Base-by-base conservation (phyloP, 2,329 filamentous ascomycete species). In the Orbilia ellipsospora region DNA sequence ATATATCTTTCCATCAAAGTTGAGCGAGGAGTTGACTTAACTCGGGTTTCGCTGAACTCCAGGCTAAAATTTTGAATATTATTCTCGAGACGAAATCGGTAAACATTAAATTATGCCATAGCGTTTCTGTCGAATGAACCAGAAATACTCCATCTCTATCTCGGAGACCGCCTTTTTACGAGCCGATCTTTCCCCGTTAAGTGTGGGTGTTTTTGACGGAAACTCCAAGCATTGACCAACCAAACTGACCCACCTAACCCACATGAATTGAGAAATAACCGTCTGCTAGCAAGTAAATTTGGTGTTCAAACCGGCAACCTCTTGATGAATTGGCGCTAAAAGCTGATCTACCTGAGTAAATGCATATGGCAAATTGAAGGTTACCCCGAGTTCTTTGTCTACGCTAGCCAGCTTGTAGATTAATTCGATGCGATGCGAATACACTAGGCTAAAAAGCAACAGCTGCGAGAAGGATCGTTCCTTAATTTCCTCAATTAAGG, bases 401-500 rank as follows among this genome's bases (percentile, higher is more conserved):
- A 42, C 40, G 31, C 31, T 36, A 36, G 31, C 31, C 31, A 36
- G 31, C 15, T n/a, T 28, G 23, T 61, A 68, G 13, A 54, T 55
- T 28, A 45, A n/a, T 36, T 63, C 36, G 28, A 40, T 42, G 15
- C 16, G 50, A 62, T 13, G 59, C 48, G 44, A 59, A 36, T 10
- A 1, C 10, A 36, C 51, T 18, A 54, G 68, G 60, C 52, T 65
- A 72, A 60, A 63, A 4, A 36, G 59, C 67, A 52, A 54, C 44
- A 65, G 55, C 31, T 36, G 31, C 31, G 31, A 36, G 31, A 36
- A 36, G 31, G 31, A 70, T 57, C 16, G 16, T 63, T 61, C 56
- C 61, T 66, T 73, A 73, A 73, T 66, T 73, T 69, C 54, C 52
- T 72, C 45, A 55, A 28, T 48, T 62, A 69, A 62, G 55, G 42